Base-by-base conservation (phyloP, 2,329 filamentous ascomycete species). In the Fusarium odoratissimum region DNA sequence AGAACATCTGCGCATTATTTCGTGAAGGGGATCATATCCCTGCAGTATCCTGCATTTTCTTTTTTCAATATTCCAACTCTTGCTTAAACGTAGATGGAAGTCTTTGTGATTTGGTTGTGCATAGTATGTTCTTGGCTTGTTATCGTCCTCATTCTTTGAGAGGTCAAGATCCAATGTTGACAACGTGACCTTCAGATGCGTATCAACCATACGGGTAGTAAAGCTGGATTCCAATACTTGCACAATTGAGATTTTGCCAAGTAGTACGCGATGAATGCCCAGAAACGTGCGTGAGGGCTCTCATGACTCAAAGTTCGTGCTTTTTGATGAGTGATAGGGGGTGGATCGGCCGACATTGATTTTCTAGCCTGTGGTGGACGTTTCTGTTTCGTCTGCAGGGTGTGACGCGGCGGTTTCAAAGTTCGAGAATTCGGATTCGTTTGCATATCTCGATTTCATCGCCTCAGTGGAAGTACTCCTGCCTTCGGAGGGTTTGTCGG, bases 11-110 rank as follows among this genome's bases (percentile, higher is more conserved):
- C 48, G 28, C 69, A 42, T 65, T 49, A 13, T 59, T 52, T 71
- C 63, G 51, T 63, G 21, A 56, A 49, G 60, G 48, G 71, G 61
- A 74, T 72, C 40, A 28, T 45, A 23, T 67, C n/a, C 37, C 46
- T 28, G 42, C 40, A 35, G 23, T 41, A 5, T 17, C 46, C 1
- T 25, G 52, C 41, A 23, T 55, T 2, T 35, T 51, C 25, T 51
- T 51, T 31, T 42, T 37, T 16, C 52, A 21, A 31, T 21, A 13
- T 51, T 41, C 52, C 40, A 14, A 21, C 17, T 67, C 44, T 49
- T 35, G 1, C n/a, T 21, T 46, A 1, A 13, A 23, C 8, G 14
- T 30, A 49, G 25, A 61, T 45, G 35, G 17, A 19, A 3, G 5
- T 3, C 0, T 1, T 30, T 12, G 10, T 30, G 33, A 8, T 12